Evolutionary conservation across 805 yeast species (phyloP).

Genomic region (Yamadazyma nakazawae): DNA sequence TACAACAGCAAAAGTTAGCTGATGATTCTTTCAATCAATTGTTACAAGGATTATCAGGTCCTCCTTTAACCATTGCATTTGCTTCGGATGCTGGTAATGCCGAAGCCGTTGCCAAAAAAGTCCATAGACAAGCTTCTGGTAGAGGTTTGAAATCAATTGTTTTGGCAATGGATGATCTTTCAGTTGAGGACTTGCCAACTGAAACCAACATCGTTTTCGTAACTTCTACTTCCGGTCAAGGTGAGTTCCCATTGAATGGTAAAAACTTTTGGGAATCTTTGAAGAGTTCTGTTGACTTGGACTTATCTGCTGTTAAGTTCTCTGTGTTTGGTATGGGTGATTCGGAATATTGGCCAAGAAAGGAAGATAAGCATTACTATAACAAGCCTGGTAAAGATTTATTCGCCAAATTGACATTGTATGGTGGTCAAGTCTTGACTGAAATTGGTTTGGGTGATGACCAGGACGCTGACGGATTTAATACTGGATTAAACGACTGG

Average conservation of each 20-base stretch:
- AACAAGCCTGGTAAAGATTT: constrained; percentile 87
- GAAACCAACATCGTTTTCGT: constrained; percentile 69
- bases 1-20: constrained; percentile 62
- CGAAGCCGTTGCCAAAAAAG: constrained; percentile 72
- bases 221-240: constrained; percentile 80
- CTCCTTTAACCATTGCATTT: constrained; percentile 80
- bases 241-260: constrained; percentile 84
- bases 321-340: constrained; percentile 80
- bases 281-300: constrained; percentile 59
- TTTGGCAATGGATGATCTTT: constrained; percentile 66
- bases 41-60: constrained; percentile 86
- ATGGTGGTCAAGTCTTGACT: constrained; percentile 72
- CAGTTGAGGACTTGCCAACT: constrained; percentile 67
- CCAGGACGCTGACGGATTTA: constrained; percentile 94
- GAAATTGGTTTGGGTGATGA: constrained; percentile 92
- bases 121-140: constrained; percentile 73
- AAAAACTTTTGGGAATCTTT: constrained; percentile 71
- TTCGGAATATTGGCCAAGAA: constrained; percentile 93
- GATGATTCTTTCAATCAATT: constrained; percentile 73
- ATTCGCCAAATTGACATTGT: constrained; percentile 55
- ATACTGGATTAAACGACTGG: constrained; percentile 89
- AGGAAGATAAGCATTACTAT: constrained; percentile 90
- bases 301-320: constrained; percentile 53
- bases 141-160: constrained; percentile 71
- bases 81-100: constrained; percentile 95